Evolutionary conservation across 2,329 filamentous ascomycete species (phyloP), one percentile per base, ranked within the genome.

Genomic region (Chaetomiaceae sp.): DNA sequence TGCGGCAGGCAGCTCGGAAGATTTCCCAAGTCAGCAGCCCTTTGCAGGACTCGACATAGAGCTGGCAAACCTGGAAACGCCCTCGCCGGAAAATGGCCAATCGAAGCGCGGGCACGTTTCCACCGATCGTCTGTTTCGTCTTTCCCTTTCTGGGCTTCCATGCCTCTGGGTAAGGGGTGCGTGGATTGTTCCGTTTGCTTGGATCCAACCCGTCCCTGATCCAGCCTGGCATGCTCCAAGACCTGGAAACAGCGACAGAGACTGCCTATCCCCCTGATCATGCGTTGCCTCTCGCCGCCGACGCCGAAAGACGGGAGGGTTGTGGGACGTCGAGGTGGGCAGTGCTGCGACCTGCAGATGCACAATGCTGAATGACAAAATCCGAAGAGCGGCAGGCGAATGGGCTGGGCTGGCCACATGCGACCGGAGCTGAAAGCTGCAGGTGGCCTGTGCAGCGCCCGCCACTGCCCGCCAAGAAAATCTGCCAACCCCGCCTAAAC

Each of bases 271-370:
- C 34, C 45, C 34, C 33, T 48, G 34, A n/a, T 4, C 22, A 25
- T 39, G 46, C 25, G 23, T 39, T 25, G 45, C 34, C 12, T 55
- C 46, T 59, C 54, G 53, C 48, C 55, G 51, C 46, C 51, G 47
- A 34, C 34, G 36, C 43, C 49, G 47, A 55, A 47, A 37, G 17
- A 31, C 40, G 34, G 39, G 37, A 51, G 34, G 54, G 60, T 58
- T 48, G 57, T 54, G 58, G 59, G 59, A 43, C 57, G 52, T 59
- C 20, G 34, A n/a, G 50, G 63, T 52, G 60, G 68, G 68, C 68
- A 68, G 68, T 69, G 68, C 66, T 64, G 59, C 58, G 55, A 64
- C 65, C 52, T 68, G 67, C 67, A 67, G 67, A 66, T 64, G 65
- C 59, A 63, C 55, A 61, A 61, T 63, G 63, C 59, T 66, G 59